Evolutionary conservation across 768 basidiomycete species (phyloP).

Genomic region (Hemileccinum rubropunctum): DNA sequence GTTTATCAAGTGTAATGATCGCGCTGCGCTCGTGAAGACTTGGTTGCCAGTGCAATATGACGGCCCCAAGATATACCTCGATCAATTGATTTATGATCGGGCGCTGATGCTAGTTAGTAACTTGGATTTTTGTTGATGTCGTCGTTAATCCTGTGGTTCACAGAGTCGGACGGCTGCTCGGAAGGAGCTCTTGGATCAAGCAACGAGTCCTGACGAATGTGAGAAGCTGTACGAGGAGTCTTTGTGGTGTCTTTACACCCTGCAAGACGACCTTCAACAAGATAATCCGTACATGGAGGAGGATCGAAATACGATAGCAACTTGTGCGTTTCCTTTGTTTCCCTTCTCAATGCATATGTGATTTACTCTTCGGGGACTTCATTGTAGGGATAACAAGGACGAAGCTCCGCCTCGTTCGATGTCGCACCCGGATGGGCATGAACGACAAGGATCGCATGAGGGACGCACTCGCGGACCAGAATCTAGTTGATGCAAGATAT

Average conservation of each 20-base stretch:
- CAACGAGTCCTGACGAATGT: slow-evolving; percentile 73
- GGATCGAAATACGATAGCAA: slow-evolving; percentile 74
- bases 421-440: slow-evolving; percentile 76
- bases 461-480: slow-evolving; percentile 77
- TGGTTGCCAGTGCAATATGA: slow-evolving; percentile 84
- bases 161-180: slow-evolving; percentile 92
- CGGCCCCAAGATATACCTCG: slow-evolving; percentile 80
- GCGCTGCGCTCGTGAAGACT: slow-evolving; percentile 83
- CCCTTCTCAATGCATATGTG: not conserved
- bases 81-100: slow-evolving; percentile 90
- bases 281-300: slow-evolving; percentile 86
- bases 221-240: slow-evolving; percentile 95
- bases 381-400: slow-evolving; percentile 77
- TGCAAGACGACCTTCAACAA: slow-evolving; percentile 85
- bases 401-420: slow-evolving; percentile 77
- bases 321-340: slow-evolving; percentile 46
- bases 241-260: slow-evolving; percentile 88
- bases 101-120: slow-evolving; percentile 76
- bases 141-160: not conserved
- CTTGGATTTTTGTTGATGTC: not conserved
- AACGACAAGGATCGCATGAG: slow-evolving; percentile 66
- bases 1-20: slow-evolving; percentile 93
- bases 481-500: slow-evolving; percentile 66
- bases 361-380: not conserved
- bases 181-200: slow-evolving; percentile 84